A percentile compares a stretch with the other conserved stretches of the same genome.
Conservation (phyloP, 2,329 filamentous ascomycete species). For the Pseudocercospora eumusae region DNA sequence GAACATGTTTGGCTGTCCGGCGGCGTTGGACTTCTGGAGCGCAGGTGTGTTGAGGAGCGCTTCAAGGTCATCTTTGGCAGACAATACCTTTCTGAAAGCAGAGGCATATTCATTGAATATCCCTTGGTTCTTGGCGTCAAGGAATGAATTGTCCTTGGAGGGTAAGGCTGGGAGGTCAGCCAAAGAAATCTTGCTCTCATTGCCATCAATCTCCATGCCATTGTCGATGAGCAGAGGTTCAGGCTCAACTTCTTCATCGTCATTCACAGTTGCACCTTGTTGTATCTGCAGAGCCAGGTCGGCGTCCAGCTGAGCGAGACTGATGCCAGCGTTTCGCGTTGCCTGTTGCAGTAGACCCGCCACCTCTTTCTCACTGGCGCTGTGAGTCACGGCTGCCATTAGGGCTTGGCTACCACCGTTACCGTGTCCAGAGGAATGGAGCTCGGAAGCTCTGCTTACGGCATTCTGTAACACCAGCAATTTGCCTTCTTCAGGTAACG, state of each 20-base stretch:
- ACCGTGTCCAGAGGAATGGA: slow-evolving; percentile 1
- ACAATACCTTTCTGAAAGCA: slow-evolving; percentile 22
- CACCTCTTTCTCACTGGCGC: slow-evolving; percentile 15
- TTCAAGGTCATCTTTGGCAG: slow-evolving; percentile 21
- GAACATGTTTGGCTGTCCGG: slow-evolving; percentile 23
- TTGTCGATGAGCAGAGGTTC: slow-evolving; percentile 19
- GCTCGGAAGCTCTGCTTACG: slow-evolving; percentile 12
- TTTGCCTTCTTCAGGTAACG: slow-evolving; percentile 15
- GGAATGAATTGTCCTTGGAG: slow-evolving; percentile 24
- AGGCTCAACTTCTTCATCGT: slow-evolving; percentile 13
- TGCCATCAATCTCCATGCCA: not conserved
- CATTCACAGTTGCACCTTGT: not conserved
- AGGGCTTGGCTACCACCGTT: slow-evolving; percentile 15
- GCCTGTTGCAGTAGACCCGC: slow-evolving; percentile 15
- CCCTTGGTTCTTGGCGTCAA: slow-evolving; percentile 16
- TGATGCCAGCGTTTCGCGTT: slow-evolving; percentile 11
- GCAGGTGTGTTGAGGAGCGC: slow-evolving; percentile 21
- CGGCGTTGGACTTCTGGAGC: slow-evolving; percentile 19
- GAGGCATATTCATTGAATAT: slow-evolving; percentile 21
- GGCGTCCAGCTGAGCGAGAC: slow-evolving; percentile 19
- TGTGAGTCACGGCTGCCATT: slow-evolving; percentile 2
- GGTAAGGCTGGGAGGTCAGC: slow-evolving; percentile 21
- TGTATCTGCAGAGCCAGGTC: slow-evolving; percentile 24
- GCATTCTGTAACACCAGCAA: slow-evolving; percentile 19
- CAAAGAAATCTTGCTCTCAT: slow-evolving; percentile 10